Evolutionary conservation across 2,329 filamentous ascomycete species (phyloP), one percentile per base, ranked within the genome.

Genomic region (Penicillium sp.): DNA sequence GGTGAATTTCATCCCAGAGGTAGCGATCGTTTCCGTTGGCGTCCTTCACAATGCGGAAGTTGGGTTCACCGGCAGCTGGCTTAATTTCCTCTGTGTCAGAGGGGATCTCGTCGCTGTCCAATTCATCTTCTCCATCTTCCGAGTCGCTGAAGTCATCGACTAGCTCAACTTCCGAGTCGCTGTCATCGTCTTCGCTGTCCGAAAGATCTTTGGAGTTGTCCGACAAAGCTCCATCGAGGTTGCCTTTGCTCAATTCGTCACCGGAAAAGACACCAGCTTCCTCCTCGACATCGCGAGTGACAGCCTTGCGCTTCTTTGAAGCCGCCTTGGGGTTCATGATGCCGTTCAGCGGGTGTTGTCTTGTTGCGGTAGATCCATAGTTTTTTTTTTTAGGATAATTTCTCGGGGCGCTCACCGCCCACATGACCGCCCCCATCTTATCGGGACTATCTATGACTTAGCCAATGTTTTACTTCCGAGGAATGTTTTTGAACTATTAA

Each of bases 1-100:
- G 91, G 65, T 97, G 89, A 62, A 99, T 92, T 72, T 97, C 94
- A 62, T 89, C 86, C 77, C 97, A 99, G 45, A 97, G 83, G 72
- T 96, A 99, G 73, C 94, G 87, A 63, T 88, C 85, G 68, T 91
- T 90, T 59, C 94, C 94, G 77, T 97, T 94, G 66, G 94, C 93
- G 69, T 97, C 94, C 57, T 83, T 89, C 43, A 89, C 82, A 62
- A 88, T 78, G 33, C 79, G 84, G 72, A 83, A 86, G 69, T 86
- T 86, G 23, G 79, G 77, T 55, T 77, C 71, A 40, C 66, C 61
- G 31, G 57, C 43, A 45, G 58, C 61, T 29, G 66, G 68, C 54
- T 74, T 75, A 47, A 75, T 73, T 10, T 73, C 75, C 15, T 78
- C 78, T 4, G 74, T 74, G 27, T 79, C 78, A 2, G 78, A 80